Evolutionary conservation across 495 filamentous ascomycete species (phyloP), one percentile per base, ranked within the genome.

Genomic region (Bathelium albidoporum): DNA sequence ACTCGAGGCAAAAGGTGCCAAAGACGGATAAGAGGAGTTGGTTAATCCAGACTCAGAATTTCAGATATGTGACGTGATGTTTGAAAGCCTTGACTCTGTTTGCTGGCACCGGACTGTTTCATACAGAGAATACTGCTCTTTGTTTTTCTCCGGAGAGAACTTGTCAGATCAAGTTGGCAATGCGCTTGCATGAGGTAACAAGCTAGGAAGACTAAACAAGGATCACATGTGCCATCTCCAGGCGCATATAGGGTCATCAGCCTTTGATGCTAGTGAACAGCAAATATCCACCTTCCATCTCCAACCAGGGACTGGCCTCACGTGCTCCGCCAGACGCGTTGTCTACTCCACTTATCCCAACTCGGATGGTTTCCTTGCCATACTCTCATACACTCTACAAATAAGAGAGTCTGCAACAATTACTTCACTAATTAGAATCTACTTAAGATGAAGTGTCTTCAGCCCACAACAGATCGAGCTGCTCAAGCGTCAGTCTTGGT

Each of bases 11-110:
- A 75, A 74, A 31, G 74, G 78, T 62, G 79, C 78, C 55, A 73
- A 71, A 62, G 70, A 72, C 62, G 61, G 16, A 61, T 24, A 63
- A 62, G 39, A 79, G 75, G 63, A 77, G 77, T 39, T 91, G 85
- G 82, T 72, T 92, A 39, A 84, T 92, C 58, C 80, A 85, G 63
- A 89, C 82, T 59, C 88, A 92, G 74, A 90, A 83, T 58, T 91
- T 90, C 67, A 58, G 72, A 32, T 74, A 28, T 73, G 67, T 61
- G 36, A 44, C 36, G 11, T 61, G 26, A 45, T 16, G 32, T 32
- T 44, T 22, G 10, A n/a, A 24, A 28, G 28, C 36, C 20, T 26
- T 9, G 9, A 55, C 11, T 55, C 44, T 20, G n/a, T n/a, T n/a
- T n/a, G n/a, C n/a, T n/a, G n/a, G n/a, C n/a, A n/a, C n/a, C n/a